Percentiles rank a stretch among this genome's conserved stretches.
These are phyloP conservation scores for Astragalus glycyphyllos DNA, from an alignment of 306 rosid genomes.

Conservation along the genomic window DNA sequence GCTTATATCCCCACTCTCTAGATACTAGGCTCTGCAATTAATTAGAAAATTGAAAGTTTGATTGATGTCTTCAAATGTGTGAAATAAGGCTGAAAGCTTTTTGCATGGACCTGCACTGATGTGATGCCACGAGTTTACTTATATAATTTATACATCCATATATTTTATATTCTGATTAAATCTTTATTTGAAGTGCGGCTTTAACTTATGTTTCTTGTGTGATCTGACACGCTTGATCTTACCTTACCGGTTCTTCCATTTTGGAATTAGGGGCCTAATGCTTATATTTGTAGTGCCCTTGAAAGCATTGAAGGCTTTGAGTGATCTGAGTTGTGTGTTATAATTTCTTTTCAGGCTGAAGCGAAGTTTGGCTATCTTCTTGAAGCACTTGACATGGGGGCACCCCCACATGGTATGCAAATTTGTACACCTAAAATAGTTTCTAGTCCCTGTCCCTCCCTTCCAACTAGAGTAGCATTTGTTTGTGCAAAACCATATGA, in stretches of 20 bases:
- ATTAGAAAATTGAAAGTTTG: not conserved
- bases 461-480: not conserved
- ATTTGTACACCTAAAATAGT: slow-evolving; percentile 20
- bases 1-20: not conserved
- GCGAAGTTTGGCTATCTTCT: slow-evolving; percentile 93
- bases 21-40: not conserved
- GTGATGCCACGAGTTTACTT: slow-evolving; percentile 1
- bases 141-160: not conserved
- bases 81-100: slow-evolving; percentile 24
- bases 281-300: not conserved
- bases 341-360: slow-evolving; percentile 73
- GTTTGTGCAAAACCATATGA: slow-evolving; percentile 5
- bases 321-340: slow-evolving; percentile 30
- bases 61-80: slow-evolving; percentile 11
- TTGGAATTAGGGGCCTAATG: slow-evolving; percentile 14
- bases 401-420: slow-evolving; percentile 95
- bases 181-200: slow-evolving; percentile 8
- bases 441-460: slow-evolving; percentile 13
- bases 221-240: slow-evolving; percentile 29
- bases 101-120: not conserved
- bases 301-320: slow-evolving; percentile 21
- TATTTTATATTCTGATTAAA: not conserved
- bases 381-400: slow-evolving; percentile 99
- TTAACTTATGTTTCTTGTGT: slow-evolving; percentile 15
- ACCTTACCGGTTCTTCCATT: not conserved